Base-by-base conservation (phyloP, 2,329 filamentous ascomycete genomes). In the Arthrobotrys pseudoclavata region DNA sequence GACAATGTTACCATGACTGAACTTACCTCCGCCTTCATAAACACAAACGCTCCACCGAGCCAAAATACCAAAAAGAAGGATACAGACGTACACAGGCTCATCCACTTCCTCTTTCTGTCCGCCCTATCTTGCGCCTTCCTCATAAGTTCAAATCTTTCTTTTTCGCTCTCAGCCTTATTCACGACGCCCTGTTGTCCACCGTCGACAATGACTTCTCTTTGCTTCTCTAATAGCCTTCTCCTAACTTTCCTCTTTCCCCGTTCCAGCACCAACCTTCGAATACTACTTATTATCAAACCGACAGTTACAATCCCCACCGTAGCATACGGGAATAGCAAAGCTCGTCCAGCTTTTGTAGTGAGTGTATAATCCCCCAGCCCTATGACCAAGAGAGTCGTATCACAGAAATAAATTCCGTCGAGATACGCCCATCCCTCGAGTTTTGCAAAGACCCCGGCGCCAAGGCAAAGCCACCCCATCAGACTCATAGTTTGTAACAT, bases 401-500 rank as follows among this genome's bases (percentile, higher is more conserved):
- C 90, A 62, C 91, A 91, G 88, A 92, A 94, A 82, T 94, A 94
- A 1, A 94, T 85, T 1, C 89, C 89, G 81, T 97, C 92, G 0
- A 92, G 88, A 81, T 91, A 97, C 20, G 86, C 85, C 90, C 94
- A 96, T 2, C 84, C 87, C 78, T 97, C 91, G 2, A 96, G 87
- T 1, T 85, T 85, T 4, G 89, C 89, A 82, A 96, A 97, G 0
- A 97, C 85, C 0, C 90, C 88, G 0, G 91, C 93, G 0, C 94
- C 94, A 1, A 93, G 84, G 0, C 92, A 89, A 0, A 97, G 85
- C 86, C 96, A 97, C 57, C 92, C 84, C 63, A 97, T 90, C 82
- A 96, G 92, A 69, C 92, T 85, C 84, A 96, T 96, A 0, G 93
- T 97, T 84, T 97, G 94, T 29, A 97, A 84, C 86, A 97, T 97